Conservation (phyloP, 1,139 yeast genomes). For the Meyerozyma athensensis region DNA sequence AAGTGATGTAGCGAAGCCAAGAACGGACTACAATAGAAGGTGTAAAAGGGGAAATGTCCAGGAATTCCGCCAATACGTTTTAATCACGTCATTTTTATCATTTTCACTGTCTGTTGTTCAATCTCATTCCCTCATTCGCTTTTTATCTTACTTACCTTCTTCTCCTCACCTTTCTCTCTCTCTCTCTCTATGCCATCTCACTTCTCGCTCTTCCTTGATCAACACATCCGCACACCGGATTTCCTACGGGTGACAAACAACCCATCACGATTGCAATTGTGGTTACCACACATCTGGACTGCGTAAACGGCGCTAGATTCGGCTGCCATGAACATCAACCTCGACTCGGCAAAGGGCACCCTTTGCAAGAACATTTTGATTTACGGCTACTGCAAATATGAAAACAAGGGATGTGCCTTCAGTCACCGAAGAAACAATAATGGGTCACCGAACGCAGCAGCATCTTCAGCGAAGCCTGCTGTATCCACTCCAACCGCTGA, state of each 20-base stretch:
- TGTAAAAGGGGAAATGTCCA: no score
- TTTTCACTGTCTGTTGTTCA: no score
- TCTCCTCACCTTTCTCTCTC: background rate
- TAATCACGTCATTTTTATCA: no score
- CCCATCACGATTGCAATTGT: no score
- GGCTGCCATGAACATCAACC: slow-evolving; percentile 43
- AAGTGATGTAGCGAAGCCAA: no score
- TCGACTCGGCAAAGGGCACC: slow-evolving; percentile 63
- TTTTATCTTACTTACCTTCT: background rate
- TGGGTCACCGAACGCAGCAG: slow-evolving; percentile 7
- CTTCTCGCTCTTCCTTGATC: background rate
- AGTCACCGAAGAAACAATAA: slow-evolving; percentile 46
- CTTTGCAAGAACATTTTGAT: slow-evolving; percentile 82
- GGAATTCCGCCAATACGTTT: no score
- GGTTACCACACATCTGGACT: no score
- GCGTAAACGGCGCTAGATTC: no score
- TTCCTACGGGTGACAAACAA: no score
- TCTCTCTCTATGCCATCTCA: background rate
- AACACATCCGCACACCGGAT: background rate
- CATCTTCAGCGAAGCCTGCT: slow-evolving; percentile 5
- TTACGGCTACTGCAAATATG: slow-evolving; percentile 86
- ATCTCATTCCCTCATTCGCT: no score
- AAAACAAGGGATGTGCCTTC: slow-evolving; percentile 85
- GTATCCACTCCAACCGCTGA: slow-evolving; percentile 10
- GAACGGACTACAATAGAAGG: no score